These are phyloP conservation scores for Epichloe gansuensis DNA, from an alignment of 2,329 filamentous ascomycete genomes.

Conservation along the genomic window DNA sequence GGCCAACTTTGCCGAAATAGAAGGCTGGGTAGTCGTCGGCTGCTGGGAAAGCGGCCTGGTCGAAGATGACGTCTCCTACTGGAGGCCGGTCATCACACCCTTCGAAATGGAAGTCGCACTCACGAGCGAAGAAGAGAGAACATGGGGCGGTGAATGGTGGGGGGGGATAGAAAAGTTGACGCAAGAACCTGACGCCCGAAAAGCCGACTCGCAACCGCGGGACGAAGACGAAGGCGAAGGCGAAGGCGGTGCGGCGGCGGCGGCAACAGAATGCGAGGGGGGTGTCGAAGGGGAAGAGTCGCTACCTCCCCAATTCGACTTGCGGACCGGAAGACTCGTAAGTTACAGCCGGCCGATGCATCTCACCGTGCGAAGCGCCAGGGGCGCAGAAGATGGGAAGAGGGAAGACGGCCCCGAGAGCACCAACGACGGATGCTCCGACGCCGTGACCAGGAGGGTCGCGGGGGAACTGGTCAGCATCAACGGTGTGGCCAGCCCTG, in stretches of 20 bases:
- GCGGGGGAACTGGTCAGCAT: slow-evolving; percentile 62
- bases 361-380: slow-evolving; percentile 21
- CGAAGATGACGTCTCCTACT: slow-evolving; percentile 72
- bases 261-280: slow-evolving; percentile 12
- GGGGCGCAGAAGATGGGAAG: slow-evolving; percentile 9
- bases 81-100: slow-evolving; percentile 81
- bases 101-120: slow-evolving; percentile 79
- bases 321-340: slow-evolving; percentile 74
- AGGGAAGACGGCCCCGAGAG: slow-evolving; percentile 5
- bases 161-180: slow-evolving; percentile 67
- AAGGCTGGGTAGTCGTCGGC: slow-evolving; percentile 92
- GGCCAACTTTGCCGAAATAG: slow-evolving; percentile 90
- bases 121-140: slow-evolving; percentile 56
- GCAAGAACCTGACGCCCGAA: slow-evolving; percentile 18
- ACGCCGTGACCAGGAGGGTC: slow-evolving; percentile 43
- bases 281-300: slow-evolving; percentile 54
- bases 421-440: background rate
- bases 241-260: background rate
- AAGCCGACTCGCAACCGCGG: slow-evolving; percentile 10
- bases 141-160: slow-evolving; percentile 84
- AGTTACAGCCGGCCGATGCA: slow-evolving; percentile 67
- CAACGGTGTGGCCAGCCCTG: slow-evolving; percentile 79
- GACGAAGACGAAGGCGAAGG: background rate
- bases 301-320: slow-evolving; percentile 79
- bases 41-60: slow-evolving; percentile 96